phyloP scores from a whole-genome alignment of 1,284 basidiomycete species.

The Ganoderma resinaceum region DNA sequence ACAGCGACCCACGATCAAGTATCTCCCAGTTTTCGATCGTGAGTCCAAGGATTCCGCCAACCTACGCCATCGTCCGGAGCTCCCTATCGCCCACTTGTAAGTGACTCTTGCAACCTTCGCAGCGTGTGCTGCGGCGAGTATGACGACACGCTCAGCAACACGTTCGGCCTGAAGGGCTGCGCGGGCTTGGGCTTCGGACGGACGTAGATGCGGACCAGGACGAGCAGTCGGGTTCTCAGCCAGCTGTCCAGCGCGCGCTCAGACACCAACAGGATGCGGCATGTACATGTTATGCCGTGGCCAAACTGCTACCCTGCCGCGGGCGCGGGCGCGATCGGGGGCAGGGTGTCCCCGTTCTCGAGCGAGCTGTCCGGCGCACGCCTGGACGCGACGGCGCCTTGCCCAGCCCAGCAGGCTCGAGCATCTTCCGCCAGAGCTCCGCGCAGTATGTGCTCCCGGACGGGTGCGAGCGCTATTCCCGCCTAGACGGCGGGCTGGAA shows the following conservation, averaged over 20 bases:
- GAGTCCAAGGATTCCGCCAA: conserved; percentile 1
- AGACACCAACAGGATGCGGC: too few relatives aligned
- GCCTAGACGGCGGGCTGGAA: neutral
- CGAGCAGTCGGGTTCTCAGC: too few relatives aligned
- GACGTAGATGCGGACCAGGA: too few relatives aligned
- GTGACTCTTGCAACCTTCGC: conserved; percentile 8
- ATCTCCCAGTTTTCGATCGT: conserved; percentile 7
- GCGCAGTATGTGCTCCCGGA: neutral
- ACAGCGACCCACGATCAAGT: neutral
- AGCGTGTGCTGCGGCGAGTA: neutral
- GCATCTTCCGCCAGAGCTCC: conserved; percentile 5
- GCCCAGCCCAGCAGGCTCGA: conserved; percentile 5
- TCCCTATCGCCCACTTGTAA: conserved; percentile 9
- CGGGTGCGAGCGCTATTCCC: conserved; percentile 1
- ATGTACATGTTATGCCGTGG: neutral
- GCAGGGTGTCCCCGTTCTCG: conserved; percentile 6
- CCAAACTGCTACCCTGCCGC: too few relatives aligned
- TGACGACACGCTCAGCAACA: neutral
- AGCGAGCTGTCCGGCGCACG: conserved; percentile 18
- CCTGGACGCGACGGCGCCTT: conserved; percentile 14
- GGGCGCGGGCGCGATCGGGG: neutral
- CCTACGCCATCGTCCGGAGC: conserved; percentile 12
- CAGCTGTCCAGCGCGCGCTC: too few relatives aligned
- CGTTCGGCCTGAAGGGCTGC: too few relatives aligned
- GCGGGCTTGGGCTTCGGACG: too few relatives aligned